phyloP scores from a whole-genome alignment of 139 green algal species.

The Astrephomene gubernaculifera region DNA sequence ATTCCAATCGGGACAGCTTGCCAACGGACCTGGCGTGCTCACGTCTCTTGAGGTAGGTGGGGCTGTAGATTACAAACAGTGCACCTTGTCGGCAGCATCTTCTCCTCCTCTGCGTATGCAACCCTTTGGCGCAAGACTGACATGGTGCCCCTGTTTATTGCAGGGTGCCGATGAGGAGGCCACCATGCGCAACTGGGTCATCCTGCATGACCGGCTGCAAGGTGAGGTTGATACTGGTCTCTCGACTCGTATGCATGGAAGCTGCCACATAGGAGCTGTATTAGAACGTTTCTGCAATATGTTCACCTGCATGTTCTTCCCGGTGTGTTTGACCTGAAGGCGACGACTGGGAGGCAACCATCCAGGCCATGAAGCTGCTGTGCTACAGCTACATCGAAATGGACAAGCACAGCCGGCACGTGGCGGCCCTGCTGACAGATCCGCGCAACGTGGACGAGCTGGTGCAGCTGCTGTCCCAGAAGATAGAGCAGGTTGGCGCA shows the following conservation, averaged over 20 bases:
- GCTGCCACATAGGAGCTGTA: neutral
- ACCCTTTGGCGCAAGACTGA: neutral
- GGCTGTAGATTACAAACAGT: neutral
- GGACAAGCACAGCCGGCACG: constrained; percentile 5
- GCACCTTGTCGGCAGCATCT: too few relatives aligned
- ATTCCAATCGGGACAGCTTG: neutral
- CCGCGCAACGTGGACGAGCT: constrained; percentile 45
- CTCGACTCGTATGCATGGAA: neutral
- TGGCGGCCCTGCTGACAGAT: constrained; percentile 48
- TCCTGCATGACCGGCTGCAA: constrained; percentile 38
- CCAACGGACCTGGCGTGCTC: neutral
- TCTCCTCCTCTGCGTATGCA: too few relatives aligned
- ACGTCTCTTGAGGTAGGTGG: neutral
- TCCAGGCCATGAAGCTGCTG: constrained; percentile 89
- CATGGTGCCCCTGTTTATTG: neutral
- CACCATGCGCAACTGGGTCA: constrained; percentile 31
- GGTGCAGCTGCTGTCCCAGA: constrained; percentile 44
- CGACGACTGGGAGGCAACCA: constrained; percentile 52
- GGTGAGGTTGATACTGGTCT: constrained; percentile 1
- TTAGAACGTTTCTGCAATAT: neutral
- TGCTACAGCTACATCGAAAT: constrained; percentile 82
- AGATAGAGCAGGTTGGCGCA: constrained; percentile 47
- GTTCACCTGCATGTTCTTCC: neutral
- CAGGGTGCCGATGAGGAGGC: constrained; percentile 33
- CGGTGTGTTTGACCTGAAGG: too few relatives aligned